Evolutionary conservation across 2,329 filamentous ascomycete species (phyloP), one percentile per base, ranked within the genome.

Genomic region (Westerdykella ornata): DNA sequence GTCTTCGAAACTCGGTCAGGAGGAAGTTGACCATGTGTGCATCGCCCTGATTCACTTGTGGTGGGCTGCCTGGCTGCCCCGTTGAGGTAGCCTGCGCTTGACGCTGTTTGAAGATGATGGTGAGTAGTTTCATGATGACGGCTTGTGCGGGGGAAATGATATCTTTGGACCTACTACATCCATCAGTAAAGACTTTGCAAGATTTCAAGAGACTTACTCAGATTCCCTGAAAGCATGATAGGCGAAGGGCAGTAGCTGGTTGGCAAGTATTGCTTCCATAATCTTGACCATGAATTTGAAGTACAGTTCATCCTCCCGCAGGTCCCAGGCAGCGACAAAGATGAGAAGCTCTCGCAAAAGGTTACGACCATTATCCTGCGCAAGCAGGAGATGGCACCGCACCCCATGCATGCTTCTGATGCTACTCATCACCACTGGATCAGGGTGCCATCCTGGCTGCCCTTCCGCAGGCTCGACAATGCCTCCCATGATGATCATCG

Each of bases 251-350:
- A 96, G 83, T 19, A 97, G 72, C 1, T 87, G 88, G 50, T 88
- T 94, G 51, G 89, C 84, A 38, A 96, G 81, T 35, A 96, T 85
- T 0, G 90, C 87, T 61, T 95, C 87, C 68, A 96, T 87, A 45
- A 97, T 95, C 66, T 96, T 89, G 34, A 88, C 85, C 66, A 94
- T 96, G 63, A 96, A 87, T 63, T 95, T 90, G 72, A 95, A 96
- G 58, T 96, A 95, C 29, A 95, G 79, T 46, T 94, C 88, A 45
- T 90, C 84, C 62, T 97, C 89, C 31, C 88, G 84, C 56, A 96
- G 82, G 60, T 96, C 90, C 90, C 90, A 97, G 7, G 94, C 89
- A 4, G 90, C 90, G 48, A 96, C 94, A 63, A 96, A 96, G 44
- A 97, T 94, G 33, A 97, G 74, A 57, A 97, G 78, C 64, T 97